A percentile compares a stretch with the other conserved stretches of the same genome.
Conservation (phyloP, 2,329 filamentous ascomycete species). For the Knufia petricola region DNA sequence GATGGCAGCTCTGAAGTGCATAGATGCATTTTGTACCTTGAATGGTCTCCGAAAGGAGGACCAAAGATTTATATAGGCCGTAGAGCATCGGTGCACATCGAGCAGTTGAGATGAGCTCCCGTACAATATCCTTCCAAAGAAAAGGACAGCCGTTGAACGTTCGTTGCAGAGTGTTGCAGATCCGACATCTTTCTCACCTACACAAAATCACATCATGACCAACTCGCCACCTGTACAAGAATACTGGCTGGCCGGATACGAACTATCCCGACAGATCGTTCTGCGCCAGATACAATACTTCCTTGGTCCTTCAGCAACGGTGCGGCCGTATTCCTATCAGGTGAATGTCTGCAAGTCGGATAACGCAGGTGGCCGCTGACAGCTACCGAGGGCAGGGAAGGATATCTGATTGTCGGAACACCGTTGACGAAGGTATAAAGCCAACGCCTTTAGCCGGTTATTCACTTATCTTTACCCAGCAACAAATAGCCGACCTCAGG, state of each 20-base stretch:
- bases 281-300: slow-evolving; percentile 41
- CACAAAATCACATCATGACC: slow-evolving; percentile 12
- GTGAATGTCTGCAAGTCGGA: slow-evolving; percentile 24
- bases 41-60: neutral
- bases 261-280: slow-evolving; percentile 41
- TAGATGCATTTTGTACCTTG: too few relatives aligned
- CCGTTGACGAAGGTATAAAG: slow-evolving; percentile 36
- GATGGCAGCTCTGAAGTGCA: too few relatives aligned
- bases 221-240: slow-evolving; percentile 24
- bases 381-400: slow-evolving; percentile 35
- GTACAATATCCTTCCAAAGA: neutral
- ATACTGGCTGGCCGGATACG: slow-evolving; percentile 41
- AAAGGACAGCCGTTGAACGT: neutral
- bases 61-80: neutral
- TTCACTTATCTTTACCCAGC: slow-evolving; percentile 24
- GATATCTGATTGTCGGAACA: slow-evolving; percentile 38
- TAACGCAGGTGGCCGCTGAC: neutral
- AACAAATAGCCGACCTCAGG: slow-evolving; percentile 42
- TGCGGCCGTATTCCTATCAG: slow-evolving; percentile 40
- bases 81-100: neutral
- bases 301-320: slow-evolving; percentile 38
- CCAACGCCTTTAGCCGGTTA: slow-evolving; percentile 8
- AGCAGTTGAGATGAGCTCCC: too few relatives aligned
- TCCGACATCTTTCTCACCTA: neutral
- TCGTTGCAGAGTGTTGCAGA: neutral